Base-by-base conservation (phyloP, 345 rosid genomes). In the Toxicodendron radicans region DNA sequence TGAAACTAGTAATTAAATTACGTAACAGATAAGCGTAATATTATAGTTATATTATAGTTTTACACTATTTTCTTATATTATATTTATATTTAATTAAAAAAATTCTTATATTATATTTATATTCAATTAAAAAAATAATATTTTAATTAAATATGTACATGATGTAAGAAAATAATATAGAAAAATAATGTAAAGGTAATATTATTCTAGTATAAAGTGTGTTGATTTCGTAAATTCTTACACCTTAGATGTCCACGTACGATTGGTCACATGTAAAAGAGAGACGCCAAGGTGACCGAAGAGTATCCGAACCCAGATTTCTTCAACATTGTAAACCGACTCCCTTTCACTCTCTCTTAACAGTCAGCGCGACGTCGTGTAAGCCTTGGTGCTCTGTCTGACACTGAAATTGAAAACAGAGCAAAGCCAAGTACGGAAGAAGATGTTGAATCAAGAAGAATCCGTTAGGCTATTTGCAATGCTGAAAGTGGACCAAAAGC, bases 401-500 rank as follows among this genome's bases (percentile, higher is more conserved):
- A 56, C 20, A 56, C 12, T 30, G 62, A 58, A 11, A 23, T 24
- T n/a, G 17, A 16, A n/a, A 51, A 32, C 27, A 3, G 62, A 30
- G 53, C 53, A 49, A 49, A 30, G 11, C 5, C 6, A 10, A 4
- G 0, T 5, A 21, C 17, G 32, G 43, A n/a, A 43, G 71, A 69
- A 56, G 73, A 73, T 73, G 81, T 77, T 85, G 87, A 87, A 73
- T 71, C 66, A 52, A 7, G 91, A 90, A 38, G 97, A 94, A 78
- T 84, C 89, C 66, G 79, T 75, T 75, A 13, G 67, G 72, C 38
- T 90, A 14, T 66, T 79, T 64, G 58, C 84, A 65, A 71, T 89
- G 21, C 84, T 91, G 65, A 85, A 85, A 71, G 82, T 83, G 54
- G 95, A 88, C 68, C 82, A 84, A 51, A 83, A 81, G 27, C 83